phyloP scores from a whole-genome alignment of 306 rosid species.

The Vachellia pachyceras region DNA sequence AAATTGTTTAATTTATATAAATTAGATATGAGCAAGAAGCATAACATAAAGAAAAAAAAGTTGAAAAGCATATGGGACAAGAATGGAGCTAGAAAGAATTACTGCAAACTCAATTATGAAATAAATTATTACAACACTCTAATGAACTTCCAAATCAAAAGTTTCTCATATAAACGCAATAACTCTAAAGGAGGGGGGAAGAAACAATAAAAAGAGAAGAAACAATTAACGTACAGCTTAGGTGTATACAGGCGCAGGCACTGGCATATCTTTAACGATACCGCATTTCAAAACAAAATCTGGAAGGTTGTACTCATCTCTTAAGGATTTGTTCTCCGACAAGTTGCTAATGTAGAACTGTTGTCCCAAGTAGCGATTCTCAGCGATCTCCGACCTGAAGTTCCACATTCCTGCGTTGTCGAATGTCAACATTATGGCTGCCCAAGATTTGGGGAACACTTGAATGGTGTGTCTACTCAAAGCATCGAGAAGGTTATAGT shows the following conservation, averaged over 20 bases:
- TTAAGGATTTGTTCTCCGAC: conserved; percentile 37
- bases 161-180: no score
- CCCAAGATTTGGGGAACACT: conserved; percentile 30
- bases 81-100: no score
- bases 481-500: conserved; percentile 11
- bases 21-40: no score
- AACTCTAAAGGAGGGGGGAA: not conserved
- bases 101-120: no score
- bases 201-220: not conserved
- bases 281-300: conserved; percentile 42
- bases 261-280: conserved; percentile 42
- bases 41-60: no score
- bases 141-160: no score
- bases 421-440: conserved; percentile 38
- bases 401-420: conserved; percentile 6
- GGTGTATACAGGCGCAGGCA: conserved; percentile 22
- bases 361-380: conserved; percentile 2
- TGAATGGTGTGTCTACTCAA: not conserved
- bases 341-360: conserved; percentile 44
- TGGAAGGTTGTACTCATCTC: conserved; percentile 53
- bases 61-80: no score
- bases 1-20: no score
- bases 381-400: not conserved
- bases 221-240: not conserved
- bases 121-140: no score